Evolutionary conservation across 192 early-diverging fungal species (phyloP).

Genomic region (Coemansia sp.): DNA sequence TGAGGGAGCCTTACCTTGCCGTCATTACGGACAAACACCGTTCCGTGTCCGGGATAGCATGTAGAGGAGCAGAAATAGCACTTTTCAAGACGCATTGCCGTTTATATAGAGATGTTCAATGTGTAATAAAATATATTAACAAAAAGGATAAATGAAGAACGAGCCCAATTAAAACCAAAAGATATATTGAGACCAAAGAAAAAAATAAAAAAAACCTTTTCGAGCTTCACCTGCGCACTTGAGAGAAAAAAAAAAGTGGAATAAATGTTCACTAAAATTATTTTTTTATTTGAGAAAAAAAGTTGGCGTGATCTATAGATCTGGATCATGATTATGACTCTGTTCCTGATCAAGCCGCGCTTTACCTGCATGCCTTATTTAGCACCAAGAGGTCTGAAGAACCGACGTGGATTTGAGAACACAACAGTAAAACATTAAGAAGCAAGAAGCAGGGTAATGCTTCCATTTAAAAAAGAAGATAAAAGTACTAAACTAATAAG

Average conservation of each 20-base stretch:
- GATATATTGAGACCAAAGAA: neutral
- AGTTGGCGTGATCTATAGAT: too few species aligned
- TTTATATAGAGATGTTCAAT: constrained; percentile 9
- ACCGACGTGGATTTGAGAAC: too few species aligned
- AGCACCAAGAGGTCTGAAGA: too few species aligned
- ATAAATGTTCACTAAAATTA: neutral
- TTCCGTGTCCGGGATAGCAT: constrained; percentile 96
- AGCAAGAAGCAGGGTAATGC: too few species aligned
- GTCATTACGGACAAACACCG: constrained; percentile 98
- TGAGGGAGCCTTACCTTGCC: constrained; percentile 66
- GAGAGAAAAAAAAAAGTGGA: neutral
- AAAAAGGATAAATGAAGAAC: constrained; percentile 11
- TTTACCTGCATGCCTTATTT: too few species aligned
- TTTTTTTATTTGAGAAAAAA: neutral
- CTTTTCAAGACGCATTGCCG: constrained; percentile 90
- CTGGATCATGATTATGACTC: too few species aligned
- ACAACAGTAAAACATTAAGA: too few species aligned
- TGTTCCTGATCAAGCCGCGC: too few species aligned
- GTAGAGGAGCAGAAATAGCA: constrained; percentile 99
- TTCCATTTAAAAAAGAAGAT: too few species aligned
- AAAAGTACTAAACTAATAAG: neutral
- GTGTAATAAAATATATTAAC: constrained; percentile 10
- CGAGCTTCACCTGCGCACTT: neutral
- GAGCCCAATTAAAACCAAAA: neutral
- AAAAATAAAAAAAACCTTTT: constrained; percentile 7